Conservation (phyloP, 164 flowering plant genomes). For the Stephania japonica region DNA sequence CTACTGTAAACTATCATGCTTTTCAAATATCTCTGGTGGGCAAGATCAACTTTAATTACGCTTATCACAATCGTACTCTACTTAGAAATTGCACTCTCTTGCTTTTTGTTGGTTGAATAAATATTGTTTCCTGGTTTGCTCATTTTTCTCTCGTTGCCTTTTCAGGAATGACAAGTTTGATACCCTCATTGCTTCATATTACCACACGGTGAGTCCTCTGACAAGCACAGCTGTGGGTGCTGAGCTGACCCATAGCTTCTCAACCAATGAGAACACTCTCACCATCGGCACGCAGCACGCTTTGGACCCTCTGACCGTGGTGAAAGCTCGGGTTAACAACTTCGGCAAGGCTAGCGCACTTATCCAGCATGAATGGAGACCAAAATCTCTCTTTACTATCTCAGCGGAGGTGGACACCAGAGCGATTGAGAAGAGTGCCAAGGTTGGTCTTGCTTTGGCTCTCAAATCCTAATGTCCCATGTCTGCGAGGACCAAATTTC, state of each 20-base stretch:
- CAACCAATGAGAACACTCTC: conserved; percentile 63
- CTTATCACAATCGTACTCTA: neutral
- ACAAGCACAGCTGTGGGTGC: conserved; percentile 81
- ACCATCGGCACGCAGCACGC: conserved; percentile 79
- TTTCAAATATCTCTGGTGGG: neutral
- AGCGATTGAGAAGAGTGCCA: conserved; percentile 71
- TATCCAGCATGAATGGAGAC: conserved; percentile 84
- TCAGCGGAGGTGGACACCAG: conserved; percentile 81
- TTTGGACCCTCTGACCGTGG: conserved; percentile 56
- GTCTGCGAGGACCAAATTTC: neutral
- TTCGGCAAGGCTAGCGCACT: conserved; percentile 69
- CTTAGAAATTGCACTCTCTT: neutral
- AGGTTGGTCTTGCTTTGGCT: conserved; percentile 72
- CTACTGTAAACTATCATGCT: no score
- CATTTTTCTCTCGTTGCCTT: neutral
- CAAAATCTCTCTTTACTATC: conserved; percentile 66
- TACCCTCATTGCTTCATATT: conserved; percentile 61
- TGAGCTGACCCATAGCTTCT: conserved; percentile 55
- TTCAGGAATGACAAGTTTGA: conserved; percentile 73
- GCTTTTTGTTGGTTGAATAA: neutral
- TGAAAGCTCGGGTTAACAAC: conserved; percentile 72
- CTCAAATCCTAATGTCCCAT: conserved; percentile 45
- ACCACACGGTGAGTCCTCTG: conserved; percentile 54
- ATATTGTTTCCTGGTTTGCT: neutral
- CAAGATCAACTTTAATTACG: neutral